Evolutionary conservation across 2,329 filamentous ascomycete species (phyloP).

Genomic region (Allantophomopsis lycopodina): DNA sequence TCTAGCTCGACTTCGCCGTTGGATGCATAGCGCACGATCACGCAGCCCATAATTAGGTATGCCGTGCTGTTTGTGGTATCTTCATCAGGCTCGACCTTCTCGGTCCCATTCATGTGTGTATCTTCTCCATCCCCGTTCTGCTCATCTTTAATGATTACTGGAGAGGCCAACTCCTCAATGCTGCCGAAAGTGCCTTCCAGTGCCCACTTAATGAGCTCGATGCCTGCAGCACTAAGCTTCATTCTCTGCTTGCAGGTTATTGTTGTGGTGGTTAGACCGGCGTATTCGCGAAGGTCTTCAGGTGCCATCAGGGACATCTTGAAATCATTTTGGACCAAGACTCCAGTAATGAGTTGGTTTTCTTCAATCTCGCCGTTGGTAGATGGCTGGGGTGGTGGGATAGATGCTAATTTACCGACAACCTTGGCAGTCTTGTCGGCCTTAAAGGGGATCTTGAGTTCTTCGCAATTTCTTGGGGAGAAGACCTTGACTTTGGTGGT

Average conservation of each 20-base stretch:
- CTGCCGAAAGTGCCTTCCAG: conserved; percentile 88
- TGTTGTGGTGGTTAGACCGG: conserved; percentile 89
- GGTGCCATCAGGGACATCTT: conserved; percentile 95
- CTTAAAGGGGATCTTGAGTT: conserved; percentile 87
- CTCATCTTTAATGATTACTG: conserved; percentile 5
- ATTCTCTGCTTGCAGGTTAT: conserved; percentile 88
- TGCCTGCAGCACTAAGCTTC: conserved; percentile 72
- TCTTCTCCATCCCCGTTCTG: conserved; percentile 26
- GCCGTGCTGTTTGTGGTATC: conserved; percentile 34
- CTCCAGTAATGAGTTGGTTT: conserved; percentile 62
- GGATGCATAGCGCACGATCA: conserved; percentile 64
- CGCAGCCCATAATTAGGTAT: conserved; percentile 78
- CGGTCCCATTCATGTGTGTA: conserved; percentile 21
- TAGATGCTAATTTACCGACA: conserved; percentile 79
- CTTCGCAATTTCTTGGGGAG: conserved; percentile 88
- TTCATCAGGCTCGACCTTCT: conserved; percentile 44
- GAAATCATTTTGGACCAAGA: conserved; percentile 94
- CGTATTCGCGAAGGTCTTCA: conserved; percentile 90
- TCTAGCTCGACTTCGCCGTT: conserved; percentile 79
- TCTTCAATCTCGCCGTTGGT: conserved; percentile 18
- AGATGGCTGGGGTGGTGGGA: conserved; percentile 46
- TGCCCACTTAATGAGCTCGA: conserved; percentile 87
- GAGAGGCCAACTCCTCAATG: conserved; percentile 46
- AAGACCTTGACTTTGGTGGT: conserved; percentile 74
- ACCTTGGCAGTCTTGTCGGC: conserved; percentile 94